Evolutionary conservation across 225 moss, liverwort and hornwort species (phyloP).

Genomic region (Takakia lepidozioides): DNA sequence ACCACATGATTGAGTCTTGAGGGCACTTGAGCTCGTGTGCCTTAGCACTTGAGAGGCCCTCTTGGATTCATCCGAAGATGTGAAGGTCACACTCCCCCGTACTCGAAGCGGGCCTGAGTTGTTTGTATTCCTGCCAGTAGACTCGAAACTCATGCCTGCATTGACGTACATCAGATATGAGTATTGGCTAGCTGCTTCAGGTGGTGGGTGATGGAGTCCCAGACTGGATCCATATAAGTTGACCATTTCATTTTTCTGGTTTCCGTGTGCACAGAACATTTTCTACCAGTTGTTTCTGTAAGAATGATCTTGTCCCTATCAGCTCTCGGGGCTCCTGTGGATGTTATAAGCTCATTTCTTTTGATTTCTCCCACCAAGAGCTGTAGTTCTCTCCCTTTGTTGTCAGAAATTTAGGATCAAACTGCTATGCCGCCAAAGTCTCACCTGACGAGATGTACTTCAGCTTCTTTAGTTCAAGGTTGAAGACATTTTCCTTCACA

Average conservation of each 20-base stretch:
- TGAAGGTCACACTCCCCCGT: conserved; percentile 20
- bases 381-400: background rate
- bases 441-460: conserved; percentile 31
- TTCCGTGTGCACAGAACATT: too few species aligned
- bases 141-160: conserved; percentile 33
- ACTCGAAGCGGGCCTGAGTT: conserved; percentile 18
- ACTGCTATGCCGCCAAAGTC: too few species aligned
- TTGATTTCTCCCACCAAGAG: background rate
- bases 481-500: conserved; percentile 18
- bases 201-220: too few species aligned
- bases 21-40: conserved; percentile 40
- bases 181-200: too few species aligned
- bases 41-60: conserved; percentile 23
- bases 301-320: too few species aligned
- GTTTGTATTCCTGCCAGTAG: conserved; percentile 41
- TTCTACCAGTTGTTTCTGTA: too few species aligned
- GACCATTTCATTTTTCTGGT: too few species aligned
- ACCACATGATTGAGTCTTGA: conserved; percentile 20
- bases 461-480: conserved; percentile 18
- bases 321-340: too few species aligned
- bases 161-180: too few species aligned
- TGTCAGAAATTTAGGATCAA: background rate
- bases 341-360: background rate
- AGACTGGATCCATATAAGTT: background rate
- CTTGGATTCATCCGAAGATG: conserved; percentile 29